Percentiles rank a stretch among this genome's conserved stretches.
These are phyloP conservation scores for Diaporthe ilicicola DNA, from an alignment of 2,329 filamentous ascomycete species.

Conservation along the genomic window DNA sequence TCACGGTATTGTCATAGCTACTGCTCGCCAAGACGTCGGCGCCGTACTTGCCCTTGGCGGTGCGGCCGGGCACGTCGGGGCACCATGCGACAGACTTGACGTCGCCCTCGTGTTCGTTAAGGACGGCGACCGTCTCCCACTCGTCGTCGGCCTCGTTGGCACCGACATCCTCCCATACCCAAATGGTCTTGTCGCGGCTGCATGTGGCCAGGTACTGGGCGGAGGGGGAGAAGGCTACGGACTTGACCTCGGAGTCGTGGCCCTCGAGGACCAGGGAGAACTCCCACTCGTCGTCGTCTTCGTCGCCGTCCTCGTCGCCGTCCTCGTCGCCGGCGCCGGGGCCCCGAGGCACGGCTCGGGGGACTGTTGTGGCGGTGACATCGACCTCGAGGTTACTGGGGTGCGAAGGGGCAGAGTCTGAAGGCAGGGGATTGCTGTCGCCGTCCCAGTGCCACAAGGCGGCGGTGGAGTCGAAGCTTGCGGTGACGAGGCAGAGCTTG, in stretches of 20 bases:
- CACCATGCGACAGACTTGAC: constrained; percentile 96
- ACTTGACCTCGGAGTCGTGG: constrained; percentile 93
- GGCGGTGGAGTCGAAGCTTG: constrained; percentile 92
- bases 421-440: constrained; percentile 41
- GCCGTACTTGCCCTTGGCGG: constrained; percentile 56
- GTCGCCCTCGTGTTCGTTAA: constrained; percentile 94
- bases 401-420: constrained; percentile 31
- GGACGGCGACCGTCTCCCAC: constrained; percentile 94
- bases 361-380: constrained; percentile 41
- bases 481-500: constrained; percentile 85
- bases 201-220: constrained; percentile 88
- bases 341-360: constrained; percentile 38
- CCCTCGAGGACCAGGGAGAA: constrained; percentile 93
- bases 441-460: constrained; percentile 80
- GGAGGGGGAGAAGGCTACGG: constrained; percentile 76
- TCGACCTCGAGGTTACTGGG: constrained; percentile 52
- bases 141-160: constrained; percentile 82
- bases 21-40: constrained; percentile 83
- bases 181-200: constrained; percentile 90
- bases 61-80: constrained; percentile 67
- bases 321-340: constrained; percentile 56
- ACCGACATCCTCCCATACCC: constrained; percentile 97
- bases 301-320: constrained; percentile 65
- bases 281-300: constrained; percentile 79
- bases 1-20: constrained; percentile 93